Conservation (phyloP, 805 yeast genomes). For the Lachancea lanzarotensis region DNA sequence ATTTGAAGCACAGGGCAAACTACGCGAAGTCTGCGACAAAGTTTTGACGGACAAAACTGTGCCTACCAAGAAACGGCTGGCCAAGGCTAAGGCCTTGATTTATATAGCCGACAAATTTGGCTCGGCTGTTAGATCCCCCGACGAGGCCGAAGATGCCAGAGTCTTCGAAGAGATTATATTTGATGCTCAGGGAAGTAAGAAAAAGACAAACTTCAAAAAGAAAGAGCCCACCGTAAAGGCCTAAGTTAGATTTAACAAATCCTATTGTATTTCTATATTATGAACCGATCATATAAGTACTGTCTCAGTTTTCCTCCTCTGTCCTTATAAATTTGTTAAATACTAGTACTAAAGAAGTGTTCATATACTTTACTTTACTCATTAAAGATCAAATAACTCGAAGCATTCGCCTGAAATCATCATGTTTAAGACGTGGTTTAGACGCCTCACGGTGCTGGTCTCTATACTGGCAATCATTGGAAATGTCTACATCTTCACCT, state of each 20-base stretch:
- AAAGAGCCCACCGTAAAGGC: constrained; percentile 5
- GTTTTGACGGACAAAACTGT: constrained; percentile 65
- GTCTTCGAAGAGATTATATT: constrained; percentile 90
- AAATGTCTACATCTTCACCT: constrained; percentile 65
- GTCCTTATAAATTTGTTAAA: not conserved
- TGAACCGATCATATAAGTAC: too few species aligned
- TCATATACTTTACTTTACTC: not conserved
- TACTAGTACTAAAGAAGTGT: not conserved
- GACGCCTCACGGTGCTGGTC: constrained; percentile 20
- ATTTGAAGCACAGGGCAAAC: constrained; percentile 73
- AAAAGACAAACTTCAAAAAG: constrained; percentile 24
- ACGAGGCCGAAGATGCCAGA: constrained; percentile 88
- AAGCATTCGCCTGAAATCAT: not conserved
- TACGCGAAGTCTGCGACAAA: constrained; percentile 74
- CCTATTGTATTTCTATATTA: too few species aligned
- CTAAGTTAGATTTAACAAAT: not conserved
- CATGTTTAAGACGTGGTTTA: constrained; percentile 13
- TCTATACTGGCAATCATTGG: constrained; percentile 37
- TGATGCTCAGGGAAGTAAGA: constrained; percentile 59
- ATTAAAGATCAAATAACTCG: not conserved
- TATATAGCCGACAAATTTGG: constrained; percentile 66
- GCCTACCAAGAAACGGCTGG: constrained; percentile 52
- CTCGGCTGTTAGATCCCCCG: constrained; percentile 63
- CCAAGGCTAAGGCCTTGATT: constrained; percentile 73
- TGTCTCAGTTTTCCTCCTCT: not conserved